A percentile compares a stretch with the other conserved stretches of the same genome.
Evolutionary conservation across 2,329 filamentous ascomycete genomes (phyloP).

Genomic region (Ophiognomonia clavigignenti-juglandacearum): DNA sequence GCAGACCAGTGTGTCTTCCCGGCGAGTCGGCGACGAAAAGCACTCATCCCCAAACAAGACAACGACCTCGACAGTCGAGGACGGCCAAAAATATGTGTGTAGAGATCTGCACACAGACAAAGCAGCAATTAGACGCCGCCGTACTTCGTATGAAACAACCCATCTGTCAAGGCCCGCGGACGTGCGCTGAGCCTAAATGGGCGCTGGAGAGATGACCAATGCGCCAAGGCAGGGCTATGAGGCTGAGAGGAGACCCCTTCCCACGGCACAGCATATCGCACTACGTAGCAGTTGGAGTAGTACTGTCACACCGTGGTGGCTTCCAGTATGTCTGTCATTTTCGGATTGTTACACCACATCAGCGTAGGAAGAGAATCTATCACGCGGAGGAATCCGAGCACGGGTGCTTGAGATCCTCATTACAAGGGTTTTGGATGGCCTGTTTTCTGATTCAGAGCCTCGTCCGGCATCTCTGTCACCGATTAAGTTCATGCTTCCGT

Average conservation of each 20-base stretch:
- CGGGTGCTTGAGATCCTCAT: too few species aligned
- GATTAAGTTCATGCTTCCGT: too few species aligned
- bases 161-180: slow-evolving; percentile 1
- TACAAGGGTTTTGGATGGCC: too few species aligned
- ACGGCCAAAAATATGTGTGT: too few species aligned
- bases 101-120: too few species aligned
- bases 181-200: slow-evolving; percentile 1
- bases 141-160: slow-evolving; percentile 1
- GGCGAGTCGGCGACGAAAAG: too few species aligned
- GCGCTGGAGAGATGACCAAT: slow-evolving; percentile 10
- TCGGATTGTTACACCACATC: slow-evolving; percentile 11
- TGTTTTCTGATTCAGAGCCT: too few species aligned
- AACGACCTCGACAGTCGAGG: too few species aligned
- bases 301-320: neutral
- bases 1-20: neutral
- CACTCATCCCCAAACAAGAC: too few species aligned
- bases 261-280: neutral
- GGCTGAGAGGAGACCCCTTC: neutral
- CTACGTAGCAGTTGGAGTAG: neutral
- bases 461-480: too few species aligned
- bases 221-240: slow-evolving; percentile 10
- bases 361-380: too few species aligned
- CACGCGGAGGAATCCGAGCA: too few species aligned
- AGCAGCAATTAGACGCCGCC: neutral
- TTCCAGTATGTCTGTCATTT: neutral